These are phyloP conservation scores for Acanthamoeba rhysodes DNA, from an alignment of 208 protist species.

Conservation along the genomic window DNA sequence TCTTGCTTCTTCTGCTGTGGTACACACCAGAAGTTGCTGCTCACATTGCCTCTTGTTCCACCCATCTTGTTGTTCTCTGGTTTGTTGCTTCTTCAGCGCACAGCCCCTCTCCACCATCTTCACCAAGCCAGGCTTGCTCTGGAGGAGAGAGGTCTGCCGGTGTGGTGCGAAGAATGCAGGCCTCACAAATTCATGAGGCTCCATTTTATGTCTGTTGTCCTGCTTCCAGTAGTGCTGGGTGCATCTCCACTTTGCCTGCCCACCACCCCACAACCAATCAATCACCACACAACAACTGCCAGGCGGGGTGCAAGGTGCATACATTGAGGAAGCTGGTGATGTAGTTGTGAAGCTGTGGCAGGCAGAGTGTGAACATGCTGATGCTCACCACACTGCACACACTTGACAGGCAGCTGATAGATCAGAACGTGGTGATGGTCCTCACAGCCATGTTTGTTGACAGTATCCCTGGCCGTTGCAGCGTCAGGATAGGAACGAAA, in stretches of 20 bases:
- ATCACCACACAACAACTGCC: background rate
- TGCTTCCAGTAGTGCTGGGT: slow-evolving; percentile 63
- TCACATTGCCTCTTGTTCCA: too few species aligned
- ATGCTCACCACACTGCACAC: background rate
- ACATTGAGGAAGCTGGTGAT: slow-evolving; percentile 48
- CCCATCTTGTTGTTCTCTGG: too few species aligned
- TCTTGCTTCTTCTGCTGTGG: too few species aligned
- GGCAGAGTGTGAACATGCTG: background rate
- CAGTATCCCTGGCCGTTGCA: too few species aligned
- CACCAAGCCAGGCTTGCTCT: background rate
- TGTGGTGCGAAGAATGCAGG: background rate
- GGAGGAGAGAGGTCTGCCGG: background rate
- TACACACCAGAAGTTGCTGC: too few species aligned
- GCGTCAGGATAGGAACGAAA: too few species aligned
- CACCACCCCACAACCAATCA: background rate
- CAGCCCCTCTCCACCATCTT: background rate
- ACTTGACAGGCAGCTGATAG: background rate
- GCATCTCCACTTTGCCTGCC: slow-evolving; percentile 47
- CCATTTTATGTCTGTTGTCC: slow-evolving; percentile 9
- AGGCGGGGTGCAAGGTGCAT: background rate
- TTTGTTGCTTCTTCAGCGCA: too few species aligned
- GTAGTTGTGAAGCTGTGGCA: slow-evolving; percentile 28
- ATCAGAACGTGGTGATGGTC: slow-evolving; percentile 61
- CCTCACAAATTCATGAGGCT: background rate
- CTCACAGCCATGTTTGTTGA: slow-evolving; percentile 13